Conservation (phyloP, 805 yeast species). For the Myxozyma monticola region DNA sequence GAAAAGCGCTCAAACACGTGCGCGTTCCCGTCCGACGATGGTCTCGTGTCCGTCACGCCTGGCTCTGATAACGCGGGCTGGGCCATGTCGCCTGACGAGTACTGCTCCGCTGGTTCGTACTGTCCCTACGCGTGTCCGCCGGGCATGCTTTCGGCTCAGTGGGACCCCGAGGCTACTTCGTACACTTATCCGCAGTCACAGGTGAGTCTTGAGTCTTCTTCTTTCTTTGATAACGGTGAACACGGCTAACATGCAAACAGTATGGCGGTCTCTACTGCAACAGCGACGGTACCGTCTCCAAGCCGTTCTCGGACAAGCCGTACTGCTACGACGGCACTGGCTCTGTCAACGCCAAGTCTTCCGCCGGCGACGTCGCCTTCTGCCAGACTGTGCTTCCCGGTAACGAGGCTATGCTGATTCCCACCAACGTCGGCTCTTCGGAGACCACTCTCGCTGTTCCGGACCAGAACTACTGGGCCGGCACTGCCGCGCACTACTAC, state of each 20-base stretch:
- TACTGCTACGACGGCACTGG: constrained; percentile 80
- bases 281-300: constrained; percentile 63
- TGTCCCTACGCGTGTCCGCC: constrained; percentile 93
- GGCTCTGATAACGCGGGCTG: constrained; percentile 70
- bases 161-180: constrained; percentile 75
- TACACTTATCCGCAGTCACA: constrained; percentile 74
- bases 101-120: constrained; percentile 72
- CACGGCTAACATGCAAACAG: constrained; percentile 37
- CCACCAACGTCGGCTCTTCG: constrained; percentile 63
- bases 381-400: constrained; percentile 95
- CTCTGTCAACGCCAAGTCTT: constrained; percentile 62
- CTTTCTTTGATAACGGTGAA: background rate
- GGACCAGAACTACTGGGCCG: constrained; percentile 54
- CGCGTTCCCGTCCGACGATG: constrained; percentile 64
- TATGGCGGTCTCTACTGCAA: constrained; percentile 84
- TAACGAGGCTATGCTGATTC: constrained; percentile 90
- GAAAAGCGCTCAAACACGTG: constrained; percentile 42
- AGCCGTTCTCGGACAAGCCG: constrained; percentile 55
- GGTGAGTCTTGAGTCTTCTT: constrained; percentile 22
- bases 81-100: constrained; percentile 78
- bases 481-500: constrained; percentile 83
- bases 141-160: constrained; percentile 82
- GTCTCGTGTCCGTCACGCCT: constrained; percentile 68
- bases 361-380: constrained; percentile 66
- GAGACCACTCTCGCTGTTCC: constrained; percentile 75